Percentiles rank a stretch among this genome's conserved stretches.
Evolutionary conservation across 2,329 filamentous ascomycete species (phyloP).

Genomic region (Ceratocystis variospora): DNA sequence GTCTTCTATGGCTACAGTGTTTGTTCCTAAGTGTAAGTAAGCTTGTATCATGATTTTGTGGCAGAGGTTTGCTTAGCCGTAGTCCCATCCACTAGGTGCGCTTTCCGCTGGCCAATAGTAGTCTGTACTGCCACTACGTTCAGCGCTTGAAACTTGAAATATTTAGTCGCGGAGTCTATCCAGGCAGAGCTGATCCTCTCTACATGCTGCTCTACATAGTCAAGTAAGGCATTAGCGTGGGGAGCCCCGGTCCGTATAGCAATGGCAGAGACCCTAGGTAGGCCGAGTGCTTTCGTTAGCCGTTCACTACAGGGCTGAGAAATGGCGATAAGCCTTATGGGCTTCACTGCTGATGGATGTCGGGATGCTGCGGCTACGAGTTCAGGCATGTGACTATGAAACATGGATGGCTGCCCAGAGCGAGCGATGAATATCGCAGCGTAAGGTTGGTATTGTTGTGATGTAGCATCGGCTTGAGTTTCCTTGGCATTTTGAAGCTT

Average conservation of each 20-base stretch:
- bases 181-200: conserved; percentile 40
- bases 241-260: conserved; percentile 45
- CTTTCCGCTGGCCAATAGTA: conserved; percentile 26
- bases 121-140: conserved; percentile 28
- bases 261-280: conserved; percentile 52
- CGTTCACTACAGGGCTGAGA: conserved; percentile 45
- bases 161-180: conserved; percentile 26
- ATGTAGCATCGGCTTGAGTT: background rate
- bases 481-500: background rate
- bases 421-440: conserved; percentile 44
- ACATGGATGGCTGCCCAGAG: conserved; percentile 42
- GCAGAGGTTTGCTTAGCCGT: background rate
- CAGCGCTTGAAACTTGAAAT: conserved; percentile 25
- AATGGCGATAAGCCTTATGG: conserved; percentile 47
- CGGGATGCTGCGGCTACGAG: conserved; percentile 39
- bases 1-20: background rate
- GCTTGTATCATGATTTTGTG: background rate
- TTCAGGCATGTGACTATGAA: conserved; percentile 47
- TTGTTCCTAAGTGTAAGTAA: background rate
- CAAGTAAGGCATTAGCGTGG: conserved; percentile 40
- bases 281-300: conserved; percentile 42
- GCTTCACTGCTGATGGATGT: conserved; percentile 27
- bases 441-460: conserved; percentile 26
- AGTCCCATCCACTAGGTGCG: background rate
- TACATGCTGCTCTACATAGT: conserved; percentile 42